Evolutionary conservation across 495 filamentous ascomycete genomes (phyloP).

Genomic region (Annulohypoxylon nitens): DNA sequence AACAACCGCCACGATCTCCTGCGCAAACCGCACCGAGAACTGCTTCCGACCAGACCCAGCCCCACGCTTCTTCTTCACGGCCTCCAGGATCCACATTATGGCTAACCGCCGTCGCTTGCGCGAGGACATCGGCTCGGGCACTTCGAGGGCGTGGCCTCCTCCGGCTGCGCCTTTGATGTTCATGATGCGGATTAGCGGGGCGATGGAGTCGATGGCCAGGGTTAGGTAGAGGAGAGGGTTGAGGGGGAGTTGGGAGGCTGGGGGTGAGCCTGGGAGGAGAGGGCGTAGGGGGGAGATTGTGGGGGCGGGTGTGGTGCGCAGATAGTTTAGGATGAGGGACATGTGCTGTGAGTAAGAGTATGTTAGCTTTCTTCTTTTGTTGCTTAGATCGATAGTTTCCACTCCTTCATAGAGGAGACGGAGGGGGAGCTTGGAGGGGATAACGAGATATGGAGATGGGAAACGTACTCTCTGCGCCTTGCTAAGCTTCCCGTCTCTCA

Average conservation of each 20-base stretch:
- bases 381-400: neutral
- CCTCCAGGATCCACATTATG: slow-evolving; percentile 88
- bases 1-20: slow-evolving; percentile 87
- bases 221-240: slow-evolving; percentile 84
- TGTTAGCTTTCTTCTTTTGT: slow-evolving; percentile 25
- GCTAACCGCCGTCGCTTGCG: slow-evolving; percentile 82
- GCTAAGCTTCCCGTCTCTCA: slow-evolving; percentile 88
- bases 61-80: slow-evolving; percentile 76
- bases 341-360: slow-evolving; percentile 73
- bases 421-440: neutral
- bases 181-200: slow-evolving; percentile 81
- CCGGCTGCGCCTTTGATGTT: slow-evolving; percentile 82
- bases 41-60: slow-evolving; percentile 70
- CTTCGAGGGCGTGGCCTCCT: slow-evolving; percentile 84
- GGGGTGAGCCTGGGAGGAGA: slow-evolving; percentile 78
- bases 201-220: slow-evolving; percentile 95
- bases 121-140: slow-evolving; percentile 80
- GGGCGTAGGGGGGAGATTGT: slow-evolving; percentile 73
- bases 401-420: neutral
- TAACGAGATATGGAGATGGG: slow-evolving; percentile 16
- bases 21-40: slow-evolving; percentile 83
- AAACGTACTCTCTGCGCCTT: slow-evolving; percentile 81
- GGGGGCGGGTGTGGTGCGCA: slow-evolving; percentile 86
- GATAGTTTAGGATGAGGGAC: slow-evolving; percentile 83
- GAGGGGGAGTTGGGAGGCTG: slow-evolving; percentile 78